Base-by-base conservation (phyloP, 164 flowering plant genomes). In the Vitis rotundifolia region DNA sequence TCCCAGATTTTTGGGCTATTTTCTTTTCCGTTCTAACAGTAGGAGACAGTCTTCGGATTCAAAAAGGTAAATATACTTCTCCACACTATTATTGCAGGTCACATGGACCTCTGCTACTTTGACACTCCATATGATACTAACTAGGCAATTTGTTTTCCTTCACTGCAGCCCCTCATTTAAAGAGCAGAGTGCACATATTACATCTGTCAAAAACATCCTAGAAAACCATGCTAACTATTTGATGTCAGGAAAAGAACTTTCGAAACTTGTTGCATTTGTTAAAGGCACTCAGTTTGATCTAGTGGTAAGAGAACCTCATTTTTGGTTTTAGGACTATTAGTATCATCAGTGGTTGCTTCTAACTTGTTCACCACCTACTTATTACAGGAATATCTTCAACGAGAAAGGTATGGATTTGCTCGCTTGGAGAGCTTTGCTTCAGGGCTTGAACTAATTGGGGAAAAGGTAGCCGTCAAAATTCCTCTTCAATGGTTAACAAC, bases 241-340 rank as follows among this genome's bases (percentile, higher is more conserved):
- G 72, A 93, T 96, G 99, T 88, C 98, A 26, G 99, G 92, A 71
- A 96, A 91, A 74, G 99, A 96, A 74, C 97, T 96, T 70, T 89
- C 97, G 59, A 93, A 93, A 82, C 97, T 96, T 75, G 99, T 91
- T 67, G 97, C 97, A 22, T 93, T 93, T 82, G 97, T 96, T 14
- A 96, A 96, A 82, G 99, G 97, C 81, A 96, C 99, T 67, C 99
- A 96, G 75, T 96, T 93, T 84, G 99, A 95, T 86, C 76, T 95
- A 63, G 97, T 88, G 97, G 99, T 95, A 70, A 77, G 87, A 61
- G 50, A 62, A 64, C 57, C 67, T 53, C 28, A 15, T 49, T 49
- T 22, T 71, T 18, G 50, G 8, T 16, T 2, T 67, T 69, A 1
- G 26, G 31, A 13, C 37, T 51, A 47, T 49, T 18, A 50, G 50